These are phyloP conservation scores for Arabidopsis arenosa DNA, from an alignment of 345 rosid genomes.

Conservation along the genomic window DNA sequence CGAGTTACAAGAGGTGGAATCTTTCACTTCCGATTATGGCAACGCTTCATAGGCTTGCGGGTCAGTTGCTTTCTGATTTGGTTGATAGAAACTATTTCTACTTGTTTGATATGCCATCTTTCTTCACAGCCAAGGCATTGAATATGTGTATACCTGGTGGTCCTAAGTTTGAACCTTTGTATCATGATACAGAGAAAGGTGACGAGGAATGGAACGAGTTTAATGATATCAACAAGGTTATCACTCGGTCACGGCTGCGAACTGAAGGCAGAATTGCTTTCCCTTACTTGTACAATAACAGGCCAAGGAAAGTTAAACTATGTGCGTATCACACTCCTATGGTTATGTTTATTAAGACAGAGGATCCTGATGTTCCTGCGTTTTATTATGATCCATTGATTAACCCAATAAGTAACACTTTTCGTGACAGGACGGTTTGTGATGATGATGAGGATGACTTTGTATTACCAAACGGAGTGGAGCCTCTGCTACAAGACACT, in stretches of 20 bases:
- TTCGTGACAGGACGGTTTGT: conserved; percentile 71
- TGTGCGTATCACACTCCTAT: conserved; percentile 92
- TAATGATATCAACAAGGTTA: conserved; percentile 97
- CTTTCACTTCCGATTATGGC: conserved; percentile 99
- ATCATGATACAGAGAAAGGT: conserved; percentile 99
- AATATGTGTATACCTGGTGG: conserved; percentile 99
- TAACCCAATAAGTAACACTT: conserved; percentile 86
- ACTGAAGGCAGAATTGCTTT: conserved; percentile 96
- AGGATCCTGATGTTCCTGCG: conserved; percentile 98
- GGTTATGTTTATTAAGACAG: conserved; percentile 97
- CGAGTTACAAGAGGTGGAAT: conserved; percentile 98
- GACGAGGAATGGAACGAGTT: conserved; percentile 99
- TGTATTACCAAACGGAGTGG: conserved; percentile 82
- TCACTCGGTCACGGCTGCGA: conserved; percentile 94
- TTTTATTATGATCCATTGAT: conserved; percentile 96
- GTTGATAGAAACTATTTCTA: conserved; percentile 94
- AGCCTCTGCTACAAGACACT: conserved; percentile 79
- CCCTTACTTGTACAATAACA: conserved; percentile 95
- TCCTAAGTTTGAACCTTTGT: conserved; percentile 97
- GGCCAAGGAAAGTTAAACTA: conserved; percentile 97
- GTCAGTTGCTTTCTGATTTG: conserved; percentile 95
- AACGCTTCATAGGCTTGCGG: conserved; percentile 95
- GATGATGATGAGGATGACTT: conserved; percentile 92
- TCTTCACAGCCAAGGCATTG: conserved; percentile 96
- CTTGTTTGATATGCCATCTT: conserved; percentile 99